These are phyloP conservation scores for Guyanaporus albipodus DNA, from an alignment of 768 basidiomycete species.

Conservation along the genomic window DNA sequence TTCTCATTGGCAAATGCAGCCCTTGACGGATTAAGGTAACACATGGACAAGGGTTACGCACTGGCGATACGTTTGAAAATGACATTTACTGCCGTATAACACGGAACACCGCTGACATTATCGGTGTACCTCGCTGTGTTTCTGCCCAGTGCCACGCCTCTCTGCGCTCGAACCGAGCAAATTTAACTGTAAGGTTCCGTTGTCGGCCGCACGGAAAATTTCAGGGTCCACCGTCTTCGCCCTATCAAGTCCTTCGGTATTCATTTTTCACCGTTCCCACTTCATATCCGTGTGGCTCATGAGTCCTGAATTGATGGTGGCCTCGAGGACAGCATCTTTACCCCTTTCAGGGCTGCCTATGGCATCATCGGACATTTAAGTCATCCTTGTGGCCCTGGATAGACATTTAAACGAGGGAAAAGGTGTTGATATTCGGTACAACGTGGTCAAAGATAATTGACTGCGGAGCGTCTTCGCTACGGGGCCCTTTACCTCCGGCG, in stretches of 20 bases:
- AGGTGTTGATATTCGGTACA: background rate
- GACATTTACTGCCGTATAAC: conserved; percentile 1
- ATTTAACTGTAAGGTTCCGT: background rate
- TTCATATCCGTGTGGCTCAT: conserved; percentile 7
- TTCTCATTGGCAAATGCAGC: too few species aligned
- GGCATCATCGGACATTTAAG: conserved; percentile 3
- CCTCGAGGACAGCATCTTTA: conserved; percentile 3
- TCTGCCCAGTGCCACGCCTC: background rate
- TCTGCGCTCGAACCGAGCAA: background rate
- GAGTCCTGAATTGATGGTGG: conserved; percentile 4
- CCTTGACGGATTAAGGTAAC: background rate
- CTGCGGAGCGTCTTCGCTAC: conserved; percentile 13
- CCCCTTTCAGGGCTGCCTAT: conserved; percentile 6
- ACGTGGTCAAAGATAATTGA: background rate
- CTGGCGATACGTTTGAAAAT: background rate
- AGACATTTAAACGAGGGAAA: background rate
- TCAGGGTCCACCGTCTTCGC: conserved; percentile 1
- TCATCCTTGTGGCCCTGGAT: background rate
- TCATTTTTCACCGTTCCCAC: background rate
- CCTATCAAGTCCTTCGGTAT: background rate
- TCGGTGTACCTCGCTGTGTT: conserved; percentile 9
- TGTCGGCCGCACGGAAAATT: background rate
- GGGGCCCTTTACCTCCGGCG: background rate
- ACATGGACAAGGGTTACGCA: conserved; percentile 8
- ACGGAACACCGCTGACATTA: conserved; percentile 7